Percentiles rank a stretch among this genome's conserved stretches.
phyloP scores from a whole-genome alignment of 768 basidiomycete genomes.

The Pleurotus platypus region DNA sequence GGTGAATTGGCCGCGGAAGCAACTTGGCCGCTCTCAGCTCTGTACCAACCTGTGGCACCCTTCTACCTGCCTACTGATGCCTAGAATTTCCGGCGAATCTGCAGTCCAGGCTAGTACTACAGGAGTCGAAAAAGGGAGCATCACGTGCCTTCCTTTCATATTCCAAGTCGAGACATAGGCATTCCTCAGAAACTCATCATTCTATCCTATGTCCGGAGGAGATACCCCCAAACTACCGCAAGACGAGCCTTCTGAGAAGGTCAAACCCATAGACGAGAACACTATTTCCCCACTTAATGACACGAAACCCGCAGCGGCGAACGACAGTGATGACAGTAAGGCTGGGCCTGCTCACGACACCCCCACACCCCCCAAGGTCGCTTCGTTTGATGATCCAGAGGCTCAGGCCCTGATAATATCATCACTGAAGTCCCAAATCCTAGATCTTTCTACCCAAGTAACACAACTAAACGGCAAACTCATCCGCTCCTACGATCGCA shows the following conservation, averaged over 20 bases:
- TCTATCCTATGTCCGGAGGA: neutral
- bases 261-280: neutral
- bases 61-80: no score
- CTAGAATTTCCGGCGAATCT: no score
- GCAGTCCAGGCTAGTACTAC: no score
- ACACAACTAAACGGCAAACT: slow-evolving; percentile 90
- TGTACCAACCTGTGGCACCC: no score
- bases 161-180: no score
- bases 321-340: neutral
- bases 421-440: slow-evolving; percentile 76
- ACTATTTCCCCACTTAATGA: neutral
- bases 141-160: no score
- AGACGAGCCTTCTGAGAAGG: slow-evolving; percentile 6
- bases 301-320: neutral
- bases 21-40: no score
- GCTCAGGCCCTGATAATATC: slow-evolving; percentile 83
- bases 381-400: slow-evolving; percentile 36
- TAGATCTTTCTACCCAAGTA: slow-evolving; percentile 87
- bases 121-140: no score
- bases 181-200: neutral
- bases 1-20: no score
- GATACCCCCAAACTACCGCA: slow-evolving; percentile 1
- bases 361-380: slow-evolving; percentile 5
- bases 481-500: slow-evolving; percentile 85
- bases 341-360: neutral